These are phyloP conservation scores for Cicer yamashitae DNA, from an alignment of 306 rosid genomes.

Conservation along the genomic window DNA sequence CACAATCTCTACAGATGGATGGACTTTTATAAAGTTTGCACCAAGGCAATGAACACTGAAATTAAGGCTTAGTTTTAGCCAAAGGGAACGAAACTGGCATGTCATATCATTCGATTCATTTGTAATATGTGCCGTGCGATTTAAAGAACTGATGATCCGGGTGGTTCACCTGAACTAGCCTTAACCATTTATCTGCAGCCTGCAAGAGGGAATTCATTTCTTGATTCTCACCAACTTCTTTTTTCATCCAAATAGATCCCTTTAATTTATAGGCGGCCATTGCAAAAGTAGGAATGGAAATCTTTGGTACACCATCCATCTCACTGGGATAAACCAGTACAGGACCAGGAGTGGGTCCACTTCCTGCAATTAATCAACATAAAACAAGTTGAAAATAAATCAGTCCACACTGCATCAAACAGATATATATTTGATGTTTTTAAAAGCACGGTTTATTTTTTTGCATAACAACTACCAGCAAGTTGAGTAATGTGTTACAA, in stretches of 20 bases:
- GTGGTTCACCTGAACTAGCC: constrained; percentile 72
- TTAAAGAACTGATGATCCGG: constrained; percentile 86
- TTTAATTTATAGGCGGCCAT: constrained; percentile 86
- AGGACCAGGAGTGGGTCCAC: constrained; percentile 57
- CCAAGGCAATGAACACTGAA: constrained; percentile 44
- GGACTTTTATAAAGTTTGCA: constrained; percentile 42
- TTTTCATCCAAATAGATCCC: constrained; percentile 72
- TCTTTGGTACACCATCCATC: constrained; percentile 63
- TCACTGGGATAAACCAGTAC: constrained; percentile 64
- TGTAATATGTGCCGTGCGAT: constrained; percentile 61
- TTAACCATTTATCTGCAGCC: constrained; percentile 80
- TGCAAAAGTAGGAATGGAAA: constrained; percentile 71
- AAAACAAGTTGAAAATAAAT: constrained; percentile 29
- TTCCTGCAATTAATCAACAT: constrained; percentile 53
- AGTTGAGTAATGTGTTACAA: background rate
- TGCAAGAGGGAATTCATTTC: constrained; percentile 66
- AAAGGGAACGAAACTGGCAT: constrained; percentile 34
- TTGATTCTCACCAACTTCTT: constrained; percentile 60
- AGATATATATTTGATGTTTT: constrained; percentile 27
- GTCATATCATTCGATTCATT: constrained; percentile 50
- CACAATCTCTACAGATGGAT: constrained; percentile 44
- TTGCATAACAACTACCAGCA: constrained; percentile 4
- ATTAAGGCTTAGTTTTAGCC: constrained; percentile 49
- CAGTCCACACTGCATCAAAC: constrained; percentile 13
- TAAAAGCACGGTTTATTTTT: constrained; percentile 1